Evolutionary conservation across 2,329 filamentous ascomycete species (phyloP).

Genomic region (Apiospora saccharicola): DNA sequence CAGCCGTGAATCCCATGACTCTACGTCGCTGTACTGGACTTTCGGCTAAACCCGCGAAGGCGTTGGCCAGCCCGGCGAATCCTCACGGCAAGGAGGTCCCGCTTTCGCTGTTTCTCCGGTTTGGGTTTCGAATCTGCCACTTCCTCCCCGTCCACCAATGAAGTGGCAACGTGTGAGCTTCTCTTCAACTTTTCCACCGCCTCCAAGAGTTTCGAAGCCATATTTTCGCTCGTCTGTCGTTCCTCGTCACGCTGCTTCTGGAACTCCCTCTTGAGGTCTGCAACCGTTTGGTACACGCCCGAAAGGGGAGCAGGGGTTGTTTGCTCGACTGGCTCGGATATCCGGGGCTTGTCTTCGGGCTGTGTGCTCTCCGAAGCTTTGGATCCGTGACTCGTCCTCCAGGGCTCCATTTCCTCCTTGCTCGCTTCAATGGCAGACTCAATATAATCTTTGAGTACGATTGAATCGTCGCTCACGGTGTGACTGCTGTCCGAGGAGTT

Average conservation of each 20-base stretch:
- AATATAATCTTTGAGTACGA: rapidly evolving
- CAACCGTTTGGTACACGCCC: background rate
- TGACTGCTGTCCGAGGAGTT: too few relatives aligned
- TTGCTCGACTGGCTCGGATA: too few relatives aligned
- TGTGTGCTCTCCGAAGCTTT: background rate
- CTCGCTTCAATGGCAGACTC: background rate
- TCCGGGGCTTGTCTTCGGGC: background rate
- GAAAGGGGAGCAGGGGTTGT: background rate
- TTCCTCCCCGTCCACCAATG: background rate
- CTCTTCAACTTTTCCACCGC: background rate
- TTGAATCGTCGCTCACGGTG: background rate
- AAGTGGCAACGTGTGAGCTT: background rate
- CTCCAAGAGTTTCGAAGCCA: background rate
- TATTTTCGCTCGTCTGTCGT: background rate
- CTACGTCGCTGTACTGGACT: too few relatives aligned
- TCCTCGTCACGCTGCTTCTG: background rate
- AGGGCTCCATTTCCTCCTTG: too few relatives aligned
- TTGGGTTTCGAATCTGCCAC: background rate
- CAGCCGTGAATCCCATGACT: too few relatives aligned
- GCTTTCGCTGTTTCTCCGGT: background rate
- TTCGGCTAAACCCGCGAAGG: background rate
- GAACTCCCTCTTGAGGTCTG: background rate
- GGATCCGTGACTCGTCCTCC: too few relatives aligned
- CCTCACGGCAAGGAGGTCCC: background rate
- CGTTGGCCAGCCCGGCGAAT: background rate